Evolutionary conservation across 805 yeast genomes (phyloP).

Genomic region (Candida sonorensis): DNA sequence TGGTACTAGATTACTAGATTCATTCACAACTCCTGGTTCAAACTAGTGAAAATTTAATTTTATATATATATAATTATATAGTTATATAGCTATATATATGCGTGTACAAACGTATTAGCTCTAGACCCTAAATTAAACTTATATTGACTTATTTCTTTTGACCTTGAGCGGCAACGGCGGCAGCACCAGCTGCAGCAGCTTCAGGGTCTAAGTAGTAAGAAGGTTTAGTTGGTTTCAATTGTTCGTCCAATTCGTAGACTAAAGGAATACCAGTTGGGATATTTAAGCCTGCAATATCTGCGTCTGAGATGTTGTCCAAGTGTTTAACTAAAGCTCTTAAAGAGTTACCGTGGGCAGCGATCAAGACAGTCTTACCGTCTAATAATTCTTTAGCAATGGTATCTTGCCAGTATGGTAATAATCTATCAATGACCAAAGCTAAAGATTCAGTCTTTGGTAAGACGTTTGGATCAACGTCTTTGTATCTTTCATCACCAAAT

Average conservation of each 20-base stretch:
- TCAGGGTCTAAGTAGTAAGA: constrained; percentile 98
- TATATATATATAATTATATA: too few relatives aligned
- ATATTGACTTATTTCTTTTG: constrained; percentile 49
- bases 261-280: constrained; percentile 98
- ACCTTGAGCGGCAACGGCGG: constrained; percentile 98
- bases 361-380: constrained; percentile 81
- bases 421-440: constrained; percentile 90
- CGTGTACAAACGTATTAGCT: too few relatives aligned
- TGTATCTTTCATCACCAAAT: constrained; percentile 79
- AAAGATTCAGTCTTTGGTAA: constrained; percentile 93
- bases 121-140: too few relatives aligned
- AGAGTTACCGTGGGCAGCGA: constrained; percentile 98
- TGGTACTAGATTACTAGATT: too few relatives aligned
- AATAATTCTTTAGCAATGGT: constrained; percentile 79
- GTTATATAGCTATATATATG: background rate
- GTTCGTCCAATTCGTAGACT: constrained; percentile 87
- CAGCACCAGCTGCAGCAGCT: constrained; percentile 99
- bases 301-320: constrained; percentile 89
- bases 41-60: too few relatives aligned
- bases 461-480: constrained; percentile 73
- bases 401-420: constrained; percentile 96
- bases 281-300: constrained; percentile 87
- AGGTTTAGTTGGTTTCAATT: constrained; percentile 84
- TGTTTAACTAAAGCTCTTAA: constrained; percentile 94
- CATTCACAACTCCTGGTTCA: too few relatives aligned